Percentiles rank a stretch among this genome's conserved stretches.
These are phyloP conservation scores for Orbilia oligospora DNA, from an alignment of 2,329 filamentous ascomycete species.

Conservation along the genomic window DNA sequence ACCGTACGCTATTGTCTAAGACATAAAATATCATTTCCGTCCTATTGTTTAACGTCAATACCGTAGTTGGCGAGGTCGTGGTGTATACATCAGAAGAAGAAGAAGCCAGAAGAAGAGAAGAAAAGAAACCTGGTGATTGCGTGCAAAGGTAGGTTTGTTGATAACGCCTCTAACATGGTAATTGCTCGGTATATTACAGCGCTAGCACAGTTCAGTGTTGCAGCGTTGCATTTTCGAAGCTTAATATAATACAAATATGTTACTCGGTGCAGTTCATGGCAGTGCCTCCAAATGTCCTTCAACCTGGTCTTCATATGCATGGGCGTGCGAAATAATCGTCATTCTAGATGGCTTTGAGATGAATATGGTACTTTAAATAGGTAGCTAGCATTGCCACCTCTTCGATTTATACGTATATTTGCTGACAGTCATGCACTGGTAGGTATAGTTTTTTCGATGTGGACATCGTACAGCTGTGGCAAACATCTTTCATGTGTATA, in stretches of 20 bases:
- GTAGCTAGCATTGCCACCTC: not conserved
- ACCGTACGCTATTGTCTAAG: not conserved
- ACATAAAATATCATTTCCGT: not conserved
- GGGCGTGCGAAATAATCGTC: not conserved
- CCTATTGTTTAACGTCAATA: not conserved
- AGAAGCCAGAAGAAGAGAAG: no score
- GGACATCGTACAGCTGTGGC: not conserved
- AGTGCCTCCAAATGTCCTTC: no score
- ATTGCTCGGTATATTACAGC: no score
- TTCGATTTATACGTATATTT: not conserved
- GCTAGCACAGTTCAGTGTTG: not conserved
- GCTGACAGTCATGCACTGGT: not conserved
- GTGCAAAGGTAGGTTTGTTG: no score
- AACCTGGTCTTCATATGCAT: not conserved
- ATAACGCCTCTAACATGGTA: no score
- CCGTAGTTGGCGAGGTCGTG: not conserved
- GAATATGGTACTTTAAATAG: not conserved
- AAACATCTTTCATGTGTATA: not conserved
- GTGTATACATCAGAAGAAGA: no score
- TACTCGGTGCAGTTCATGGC: no score
- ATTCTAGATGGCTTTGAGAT: not conserved
- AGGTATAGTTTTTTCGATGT: not conserved
- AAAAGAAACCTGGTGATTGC: no score
- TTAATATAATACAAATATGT: no score
- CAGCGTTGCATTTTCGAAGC: conserved; percentile 5